Percentiles rank a stretch among this genome's conserved stretches.
phyloP scores from a whole-genome alignment of 139 green algal species.

The Chlorella sp. region DNA sequence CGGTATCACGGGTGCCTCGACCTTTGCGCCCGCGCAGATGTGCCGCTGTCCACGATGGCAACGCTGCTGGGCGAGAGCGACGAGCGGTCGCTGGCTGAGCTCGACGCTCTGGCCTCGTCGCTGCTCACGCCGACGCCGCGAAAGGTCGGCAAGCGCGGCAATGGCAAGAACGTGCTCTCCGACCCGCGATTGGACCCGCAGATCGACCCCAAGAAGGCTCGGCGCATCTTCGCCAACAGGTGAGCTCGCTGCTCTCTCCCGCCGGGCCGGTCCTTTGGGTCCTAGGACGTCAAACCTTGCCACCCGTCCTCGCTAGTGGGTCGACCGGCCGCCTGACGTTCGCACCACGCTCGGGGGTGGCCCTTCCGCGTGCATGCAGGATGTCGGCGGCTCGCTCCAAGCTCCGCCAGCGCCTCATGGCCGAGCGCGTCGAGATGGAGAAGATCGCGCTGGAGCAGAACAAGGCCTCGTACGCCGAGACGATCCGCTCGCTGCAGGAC shows the following conservation, averaged over 20 bases:
- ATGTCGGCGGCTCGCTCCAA: conserved; percentile 64
- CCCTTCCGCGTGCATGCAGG: no score
- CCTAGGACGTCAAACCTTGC: no score
- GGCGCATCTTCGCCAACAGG: conserved; percentile 74
- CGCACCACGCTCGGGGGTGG: no score
- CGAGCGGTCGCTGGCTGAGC: no score
- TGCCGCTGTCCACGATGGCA: no score
- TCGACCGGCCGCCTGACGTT: no score
- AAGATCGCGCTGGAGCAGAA: background rate
- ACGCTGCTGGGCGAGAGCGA: no score
- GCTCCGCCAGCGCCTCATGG: conserved; percentile 60
- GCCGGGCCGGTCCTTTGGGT: no score
- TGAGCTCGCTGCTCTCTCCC: no score
- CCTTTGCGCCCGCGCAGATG: background rate
- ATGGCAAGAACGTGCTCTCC: conserved; percentile 53
- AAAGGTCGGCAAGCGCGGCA: conserved; percentile 49
- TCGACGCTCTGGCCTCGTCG: no score
- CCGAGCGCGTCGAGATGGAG: background rate
- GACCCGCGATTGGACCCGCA: conserved; percentile 72
- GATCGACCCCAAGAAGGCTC: conserved; percentile 66
- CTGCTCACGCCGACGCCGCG: conserved; percentile 8
- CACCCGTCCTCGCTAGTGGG: no score
- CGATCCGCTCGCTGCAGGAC: background rate
- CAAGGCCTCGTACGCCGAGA: background rate
- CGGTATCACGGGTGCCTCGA: no score